Evolutionary conservation across 2,329 filamentous ascomycete genomes (phyloP), one percentile per base, ranked within the genome.

Genomic region (Metarhizium rileyi): DNA sequence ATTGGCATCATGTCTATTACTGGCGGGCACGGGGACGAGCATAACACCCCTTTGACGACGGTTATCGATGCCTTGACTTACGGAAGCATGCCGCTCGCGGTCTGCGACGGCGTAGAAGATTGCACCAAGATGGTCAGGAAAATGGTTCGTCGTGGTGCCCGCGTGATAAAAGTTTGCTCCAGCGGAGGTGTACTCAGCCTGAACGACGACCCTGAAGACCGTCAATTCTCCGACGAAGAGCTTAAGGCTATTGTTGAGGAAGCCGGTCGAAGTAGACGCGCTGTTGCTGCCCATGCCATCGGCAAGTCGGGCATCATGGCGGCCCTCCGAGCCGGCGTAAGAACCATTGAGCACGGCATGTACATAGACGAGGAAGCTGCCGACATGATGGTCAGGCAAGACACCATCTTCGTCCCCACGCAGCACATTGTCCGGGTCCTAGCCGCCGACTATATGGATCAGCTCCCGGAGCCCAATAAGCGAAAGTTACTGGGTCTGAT

Each of bases 11-110:
- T 78, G 46, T 70, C 67, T 47, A 70, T 71, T 53, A 76, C 71
- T 0, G 74, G 69, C 4, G 75, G 75, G 0, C 74, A 77, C 55
- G 72, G 70, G 5, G 69, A 71, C 47, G 51, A 65, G 4, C 67
- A 66, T 50, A 48, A 50, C n/a, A 27, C 64, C 28, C 66, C 68
- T 0, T 56, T 68, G 0, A 62, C 63, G 5, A 63, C 66, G 25
- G 47, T 56, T 5, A 23, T 47, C 14, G 62, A 63, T 22, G 63
- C 68, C 3, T 56, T 64, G 36, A 65, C 60, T 35, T 52, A 64
- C 5, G 68, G 68, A 10, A 61, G 69, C 4, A 47, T 56, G 6
- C 55, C 59, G n/a, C 54, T 70, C 4, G 66, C 63, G 12, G 50
- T 56, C n/a, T 56, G 53, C 14, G 68, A 71, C 48, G 68, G 69